Conservation (phyloP, 495 filamentous ascomycete genomes). For the Penicillium robsamsonii region DNA sequence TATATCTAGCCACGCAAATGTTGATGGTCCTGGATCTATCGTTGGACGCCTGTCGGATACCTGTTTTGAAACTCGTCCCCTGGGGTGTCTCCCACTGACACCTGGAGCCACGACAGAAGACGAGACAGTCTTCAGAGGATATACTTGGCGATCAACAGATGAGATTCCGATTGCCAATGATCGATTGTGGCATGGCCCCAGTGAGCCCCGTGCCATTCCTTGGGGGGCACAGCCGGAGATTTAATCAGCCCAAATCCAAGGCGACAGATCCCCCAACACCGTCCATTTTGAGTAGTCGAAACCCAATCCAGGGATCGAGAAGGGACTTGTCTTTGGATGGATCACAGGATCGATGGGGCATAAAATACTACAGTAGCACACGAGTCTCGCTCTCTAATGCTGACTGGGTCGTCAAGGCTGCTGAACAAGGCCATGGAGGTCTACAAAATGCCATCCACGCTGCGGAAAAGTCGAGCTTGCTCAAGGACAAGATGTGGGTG, state of each 20-base stretch:
- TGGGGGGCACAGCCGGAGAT: slow-evolving; percentile 63
- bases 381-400: slow-evolving; percentile 57
- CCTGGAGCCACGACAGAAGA: slow-evolving; percentile 59
- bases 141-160: slow-evolving; percentile 35
- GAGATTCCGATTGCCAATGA: slow-evolving; percentile 30
- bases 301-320: slow-evolving; percentile 26
- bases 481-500: slow-evolving; percentile 71
- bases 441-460: slow-evolving; percentile 79
- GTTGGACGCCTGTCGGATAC: slow-evolving; percentile 28
- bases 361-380: slow-evolving; percentile 37
- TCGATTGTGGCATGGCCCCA: slow-evolving; percentile 44
- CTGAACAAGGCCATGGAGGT: slow-evolving; percentile 84
- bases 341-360: neutral
- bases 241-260: slow-evolving; percentile 72
- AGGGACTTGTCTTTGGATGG: slow-evolving; percentile 12
- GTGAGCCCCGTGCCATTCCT: slow-evolving; percentile 59
- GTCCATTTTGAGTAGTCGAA: slow-evolving; percentile 61
- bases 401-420: slow-evolving; percentile 73
- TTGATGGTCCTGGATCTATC: slow-evolving; percentile 40
- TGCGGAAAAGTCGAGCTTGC: slow-evolving; percentile 55
- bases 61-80: slow-evolving; percentile 21
- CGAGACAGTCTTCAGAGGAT: slow-evolving; percentile 57
- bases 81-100: slow-evolving; percentile 46
- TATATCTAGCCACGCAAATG: slow-evolving; percentile 25
- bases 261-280: slow-evolving; percentile 63